Evolutionary conservation across 176 grass and related monocot genomes (phyloP), one percentile per base, ranked within the genome.

Genomic region (Oryza meridionalis): DNA sequence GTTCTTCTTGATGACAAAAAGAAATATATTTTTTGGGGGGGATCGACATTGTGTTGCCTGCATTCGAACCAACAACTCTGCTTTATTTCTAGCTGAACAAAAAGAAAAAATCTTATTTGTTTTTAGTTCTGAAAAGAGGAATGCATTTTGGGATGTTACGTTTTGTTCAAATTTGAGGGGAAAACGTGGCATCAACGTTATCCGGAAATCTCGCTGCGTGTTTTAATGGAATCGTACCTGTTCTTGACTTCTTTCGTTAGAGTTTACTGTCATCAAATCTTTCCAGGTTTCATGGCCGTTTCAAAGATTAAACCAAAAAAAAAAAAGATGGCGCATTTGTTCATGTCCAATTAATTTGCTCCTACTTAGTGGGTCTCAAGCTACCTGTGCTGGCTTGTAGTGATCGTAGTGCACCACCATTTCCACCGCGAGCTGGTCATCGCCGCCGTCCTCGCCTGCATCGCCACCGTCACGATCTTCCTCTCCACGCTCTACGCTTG

Each of bases 391-490:
- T 84, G 70, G 74, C 4, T 42, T 78, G 78, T 84, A 94, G 93
- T 84, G 74, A 88, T 93, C 65, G 88, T 90, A 16, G 84, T 86
- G 66, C 89, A 55, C 49, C 88, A 73, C 37, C 96, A 92, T 79
- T 92, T 87, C 78, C 89, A 95, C 88, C 87, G 89, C 2, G 91
- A 96, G 89, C 85, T 99, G 70, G 51, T 89, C 58, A 61, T 96
- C 53, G 91, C 93, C 69, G 79, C 84, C 69, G 85, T 79, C 19
- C 82, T 99, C 71, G 82, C 88, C 65, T 90, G 83, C 35, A 19
- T 94, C 80, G 93, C 96, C 24, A 80, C 91, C 71, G 38, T 82
- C 66, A 88, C 89, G 78, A 92, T 96, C 82, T 68, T 96, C 55
- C 43, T 91, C 51, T 96, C 93, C 12, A 88, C 81, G 21, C 1